These are phyloP conservation scores for Rubroboletus pulcherrimus DNA, from an alignment of 768 basidiomycete species.

Conservation along the genomic window DNA sequence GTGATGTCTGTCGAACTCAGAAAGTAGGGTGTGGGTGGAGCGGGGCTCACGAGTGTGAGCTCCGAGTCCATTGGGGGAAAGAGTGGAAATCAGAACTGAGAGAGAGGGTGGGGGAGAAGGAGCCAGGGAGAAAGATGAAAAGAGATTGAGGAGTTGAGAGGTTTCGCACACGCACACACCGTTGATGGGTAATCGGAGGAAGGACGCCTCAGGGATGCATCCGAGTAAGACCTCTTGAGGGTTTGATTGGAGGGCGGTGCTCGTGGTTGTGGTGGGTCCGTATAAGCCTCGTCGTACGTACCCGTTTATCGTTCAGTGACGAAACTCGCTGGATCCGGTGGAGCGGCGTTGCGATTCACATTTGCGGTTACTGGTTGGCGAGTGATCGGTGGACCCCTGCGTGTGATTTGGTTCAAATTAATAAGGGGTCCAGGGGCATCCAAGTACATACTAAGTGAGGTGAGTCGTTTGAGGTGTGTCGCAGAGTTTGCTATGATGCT, in stretches of 20 bases:
- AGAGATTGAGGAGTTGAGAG: neutral
- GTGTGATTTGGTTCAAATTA: no score
- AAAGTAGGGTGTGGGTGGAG: conserved; percentile 28
- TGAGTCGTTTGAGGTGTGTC: no score
- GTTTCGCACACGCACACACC: neutral
- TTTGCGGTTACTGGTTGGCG: no score
- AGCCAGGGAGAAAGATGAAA: no score
- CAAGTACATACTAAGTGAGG: no score
- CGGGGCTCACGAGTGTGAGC: conserved; percentile 23
- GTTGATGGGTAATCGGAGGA: neutral
- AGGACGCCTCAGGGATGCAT: conserved; percentile 1
- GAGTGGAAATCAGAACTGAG: neutral
- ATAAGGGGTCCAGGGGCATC: no score
- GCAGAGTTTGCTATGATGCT: no score
- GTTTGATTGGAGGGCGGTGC: neutral
- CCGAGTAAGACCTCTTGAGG: neutral
- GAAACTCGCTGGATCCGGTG: no score
- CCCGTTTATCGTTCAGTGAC: no score
- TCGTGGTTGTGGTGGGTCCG: neutral
- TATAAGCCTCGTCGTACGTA: neutral
- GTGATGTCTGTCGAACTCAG: conserved; percentile 18
- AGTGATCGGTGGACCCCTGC: no score
- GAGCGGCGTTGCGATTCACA: no score
- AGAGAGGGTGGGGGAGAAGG: neutral
- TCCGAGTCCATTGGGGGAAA: conserved; percentile 26